Evolutionary conservation across 345 rosid genomes (phyloP).

Genomic region (Sisymbrium irio): DNA sequence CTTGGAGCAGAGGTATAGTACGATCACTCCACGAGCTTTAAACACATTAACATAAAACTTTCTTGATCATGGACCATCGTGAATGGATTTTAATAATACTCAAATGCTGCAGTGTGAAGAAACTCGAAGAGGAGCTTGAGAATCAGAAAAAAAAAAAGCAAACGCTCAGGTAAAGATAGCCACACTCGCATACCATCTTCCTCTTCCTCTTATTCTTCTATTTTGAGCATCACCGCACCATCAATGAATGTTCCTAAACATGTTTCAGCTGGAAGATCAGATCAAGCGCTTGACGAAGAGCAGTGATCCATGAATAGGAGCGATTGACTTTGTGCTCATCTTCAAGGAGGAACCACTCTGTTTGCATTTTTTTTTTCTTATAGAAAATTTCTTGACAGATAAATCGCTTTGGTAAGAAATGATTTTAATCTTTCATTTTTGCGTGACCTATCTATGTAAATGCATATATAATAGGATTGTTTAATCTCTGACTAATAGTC

Average conservation of each 20-base stretch:
- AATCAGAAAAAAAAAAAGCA: background rate
- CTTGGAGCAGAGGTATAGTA: slow-evolving; percentile 1
- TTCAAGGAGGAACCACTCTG: background rate
- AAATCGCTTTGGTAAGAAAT: background rate
- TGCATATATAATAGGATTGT: background rate
- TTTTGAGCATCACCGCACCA: background rate
- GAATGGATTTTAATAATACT: background rate
- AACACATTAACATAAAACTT: background rate
- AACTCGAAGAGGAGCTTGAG: slow-evolving; percentile 11
- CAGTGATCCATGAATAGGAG: background rate
- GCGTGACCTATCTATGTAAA: background rate
- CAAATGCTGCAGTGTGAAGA: slow-evolving; percentile 5
- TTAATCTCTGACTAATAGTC: background rate
- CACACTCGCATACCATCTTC: background rate
- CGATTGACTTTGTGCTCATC: background rate
- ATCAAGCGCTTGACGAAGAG: background rate
- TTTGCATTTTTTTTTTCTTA: background rate
- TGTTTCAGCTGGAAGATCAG: slow-evolving; percentile 5
- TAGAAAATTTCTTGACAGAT: background rate
- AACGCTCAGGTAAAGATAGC: too few species aligned
- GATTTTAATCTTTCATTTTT: background rate
- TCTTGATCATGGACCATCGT: background rate
- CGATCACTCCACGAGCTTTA: background rate
- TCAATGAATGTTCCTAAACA: background rate
- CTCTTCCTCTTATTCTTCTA: background rate